A percentile compares a stretch with the other conserved stretches of the same genome.
phyloP scores from a whole-genome alignment of 306 rosid genomes.

The Pyrus bretschneideri region DNA sequence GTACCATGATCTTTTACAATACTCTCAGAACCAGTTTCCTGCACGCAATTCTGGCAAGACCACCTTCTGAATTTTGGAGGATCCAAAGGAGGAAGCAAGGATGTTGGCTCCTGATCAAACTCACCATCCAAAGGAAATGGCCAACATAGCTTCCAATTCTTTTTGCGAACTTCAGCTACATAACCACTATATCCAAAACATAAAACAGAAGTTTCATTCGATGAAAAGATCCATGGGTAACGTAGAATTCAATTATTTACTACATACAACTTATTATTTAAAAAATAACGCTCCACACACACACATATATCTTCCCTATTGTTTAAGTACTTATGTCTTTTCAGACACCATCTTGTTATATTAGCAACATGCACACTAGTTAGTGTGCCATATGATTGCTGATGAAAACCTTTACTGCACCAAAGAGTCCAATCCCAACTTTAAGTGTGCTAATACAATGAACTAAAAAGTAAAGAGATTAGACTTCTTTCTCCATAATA shows the following conservation, averaged over 20 bases:
- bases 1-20: constrained; percentile 23
- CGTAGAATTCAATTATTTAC: constrained; percentile 15
- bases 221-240: neutral
- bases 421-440: neutral
- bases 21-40: constrained; percentile 34
- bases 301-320: neutral
- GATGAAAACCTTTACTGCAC: neutral
- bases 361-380: neutral
- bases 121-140: constrained; percentile 58
- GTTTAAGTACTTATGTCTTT: neutral
- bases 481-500: neutral
- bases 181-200: constrained; percentile 56
- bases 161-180: constrained; percentile 70
- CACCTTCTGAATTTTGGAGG: constrained; percentile 54
- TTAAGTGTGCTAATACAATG: neutral
- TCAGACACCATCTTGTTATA: neutral
- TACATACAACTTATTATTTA: neutral
- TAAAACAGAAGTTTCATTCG: neutral
- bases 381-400: neutral
- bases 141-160: constrained; percentile 79
- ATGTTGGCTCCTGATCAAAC: constrained; percentile 33
- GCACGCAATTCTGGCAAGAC: constrained; percentile 41
- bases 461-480: neutral
- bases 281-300: neutral
- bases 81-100: constrained; percentile 48